phyloP scores from a whole-genome alignment of 768 basidiomycete genomes.

The Leccinum uliginosum region DNA sequence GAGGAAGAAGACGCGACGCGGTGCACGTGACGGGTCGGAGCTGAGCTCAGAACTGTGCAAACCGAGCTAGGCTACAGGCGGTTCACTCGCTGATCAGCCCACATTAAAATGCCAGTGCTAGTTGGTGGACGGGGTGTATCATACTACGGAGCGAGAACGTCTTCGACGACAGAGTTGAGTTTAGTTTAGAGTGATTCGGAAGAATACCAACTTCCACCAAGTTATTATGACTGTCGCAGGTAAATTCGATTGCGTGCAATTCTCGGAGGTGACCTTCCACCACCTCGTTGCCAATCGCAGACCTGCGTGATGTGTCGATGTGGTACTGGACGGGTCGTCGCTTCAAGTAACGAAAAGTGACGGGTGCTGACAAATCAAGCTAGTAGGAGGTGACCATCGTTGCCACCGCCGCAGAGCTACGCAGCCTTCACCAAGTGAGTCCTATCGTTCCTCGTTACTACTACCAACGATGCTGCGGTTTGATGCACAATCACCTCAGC shows the following conservation, averaged over 20 bases:
- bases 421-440: conserved; percentile 6
- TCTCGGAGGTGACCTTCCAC: conserved; percentile 1
- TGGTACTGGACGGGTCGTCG: neutral
- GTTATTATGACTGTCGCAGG: neutral
- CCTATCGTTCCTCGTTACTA: conserved; percentile 7
- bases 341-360: neutral
- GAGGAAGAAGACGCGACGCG: conserved; percentile 9
- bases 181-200: too few relatives aligned
- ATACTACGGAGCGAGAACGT: neutral
- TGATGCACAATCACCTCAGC: conserved; percentile 18
- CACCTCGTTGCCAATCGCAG: conserved; percentile 15
- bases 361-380: conserved; percentile 16
- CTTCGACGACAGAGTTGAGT: neutral
- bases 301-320: conserved; percentile 8
- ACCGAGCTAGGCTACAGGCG: neutral
- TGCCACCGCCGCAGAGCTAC: neutral
- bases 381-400: neutral
- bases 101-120: neutral
- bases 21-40: conserved; percentile 19
- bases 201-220: neutral
- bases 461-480: conserved; percentile 13
- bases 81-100: neutral
- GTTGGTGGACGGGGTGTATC: too few relatives aligned
- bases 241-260: neutral
- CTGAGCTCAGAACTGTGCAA: neutral